Evolutionary conservation across 768 basidiomycete genomes (phyloP).

Genomic region (Hygrophorus pudorinus): DNA sequence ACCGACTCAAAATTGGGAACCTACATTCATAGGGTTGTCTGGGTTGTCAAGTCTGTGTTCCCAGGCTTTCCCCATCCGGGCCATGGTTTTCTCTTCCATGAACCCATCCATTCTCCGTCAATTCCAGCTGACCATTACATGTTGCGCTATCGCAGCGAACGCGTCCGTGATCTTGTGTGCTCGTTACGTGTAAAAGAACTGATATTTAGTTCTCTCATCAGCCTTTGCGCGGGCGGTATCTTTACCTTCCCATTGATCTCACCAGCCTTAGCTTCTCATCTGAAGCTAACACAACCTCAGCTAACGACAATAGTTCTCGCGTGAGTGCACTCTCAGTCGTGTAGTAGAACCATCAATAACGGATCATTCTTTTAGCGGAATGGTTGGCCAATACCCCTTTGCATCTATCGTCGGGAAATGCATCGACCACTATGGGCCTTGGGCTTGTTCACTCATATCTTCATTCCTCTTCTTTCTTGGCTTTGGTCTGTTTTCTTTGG

Average conservation of each 20-base stretch:
- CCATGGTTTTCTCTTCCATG: neutral
- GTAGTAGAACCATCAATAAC: constrained; percentile 2
- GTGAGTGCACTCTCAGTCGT: constrained; percentile 30
- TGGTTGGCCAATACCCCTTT: constrained; percentile 76
- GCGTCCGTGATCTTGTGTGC: constrained; percentile 6
- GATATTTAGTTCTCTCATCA: constrained; percentile 23
- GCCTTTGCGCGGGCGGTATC: constrained; percentile 71
- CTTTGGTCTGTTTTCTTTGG: constrained; percentile 52
- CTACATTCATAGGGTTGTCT: too few relatives aligned
- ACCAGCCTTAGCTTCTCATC: constrained; percentile 44
- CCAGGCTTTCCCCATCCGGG: neutral
- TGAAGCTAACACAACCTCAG: constrained; percentile 66
- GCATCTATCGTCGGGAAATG: constrained; percentile 60
- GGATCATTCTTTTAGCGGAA: constrained; percentile 39
- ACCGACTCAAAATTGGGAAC: too few relatives aligned
- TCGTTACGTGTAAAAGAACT: neutral
- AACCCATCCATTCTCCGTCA: neutral
- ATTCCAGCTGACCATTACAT: constrained; percentile 3
- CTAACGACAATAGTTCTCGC: constrained; percentile 69
- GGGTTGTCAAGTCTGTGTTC: too few relatives aligned
- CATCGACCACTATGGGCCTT: constrained; percentile 59
- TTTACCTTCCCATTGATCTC: constrained; percentile 73
- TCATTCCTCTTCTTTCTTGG: constrained; percentile 48
- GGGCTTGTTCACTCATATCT: constrained; percentile 54
- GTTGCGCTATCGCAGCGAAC: constrained; percentile 10